Evolutionary conservation across 129 eudicot species (phyloP), one percentile per base, ranked within the genome.

Genomic region (Daucus carota): DNA sequence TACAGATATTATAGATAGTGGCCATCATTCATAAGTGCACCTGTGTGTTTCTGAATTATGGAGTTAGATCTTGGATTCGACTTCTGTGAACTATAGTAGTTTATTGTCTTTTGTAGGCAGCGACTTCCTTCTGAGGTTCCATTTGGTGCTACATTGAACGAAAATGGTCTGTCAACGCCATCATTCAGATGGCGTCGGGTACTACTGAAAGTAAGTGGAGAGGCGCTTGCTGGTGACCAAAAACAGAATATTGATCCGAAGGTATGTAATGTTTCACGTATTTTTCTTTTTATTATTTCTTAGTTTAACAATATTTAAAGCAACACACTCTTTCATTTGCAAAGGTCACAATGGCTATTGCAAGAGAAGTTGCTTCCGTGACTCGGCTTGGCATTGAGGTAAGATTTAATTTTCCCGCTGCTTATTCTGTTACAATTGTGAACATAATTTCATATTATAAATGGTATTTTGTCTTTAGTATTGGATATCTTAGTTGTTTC

Each of bases 321-420:
- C 77, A 8, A 76, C 73, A 79, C 48, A 47, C 69, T 45, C 32
- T 78, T 75, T 69, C 46, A 41, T 80, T 74, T 59, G 57, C 31
- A 44, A 50, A 94, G 96, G 89, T 94, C 40, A 91, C 96, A 31
- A 94, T 94, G 97, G 85, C 97, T 73, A 91, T 94, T 80, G 97
- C 96, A 67, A 83, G 92, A 86, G 99, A 94, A 89, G 99, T 94
- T 83, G 99, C 99, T 68, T 76, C 91, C 68, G 97, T 94, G 48
- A 89, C 96, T 77, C 92, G 96, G 29, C 96, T 89, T 73, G 99
- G 99, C 70, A 88, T 94, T 65, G 99, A 91, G 97, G 99, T 94
- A 81, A 43, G 73, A 78, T 34, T 5, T 73, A 24, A 22, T 7
- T 67, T 3, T 15, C 22, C 22, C 73, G 3, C 29, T 72, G 11